Conservation (phyloP, 345 rosid species). For the Hypericum androsaemum region DNA sequence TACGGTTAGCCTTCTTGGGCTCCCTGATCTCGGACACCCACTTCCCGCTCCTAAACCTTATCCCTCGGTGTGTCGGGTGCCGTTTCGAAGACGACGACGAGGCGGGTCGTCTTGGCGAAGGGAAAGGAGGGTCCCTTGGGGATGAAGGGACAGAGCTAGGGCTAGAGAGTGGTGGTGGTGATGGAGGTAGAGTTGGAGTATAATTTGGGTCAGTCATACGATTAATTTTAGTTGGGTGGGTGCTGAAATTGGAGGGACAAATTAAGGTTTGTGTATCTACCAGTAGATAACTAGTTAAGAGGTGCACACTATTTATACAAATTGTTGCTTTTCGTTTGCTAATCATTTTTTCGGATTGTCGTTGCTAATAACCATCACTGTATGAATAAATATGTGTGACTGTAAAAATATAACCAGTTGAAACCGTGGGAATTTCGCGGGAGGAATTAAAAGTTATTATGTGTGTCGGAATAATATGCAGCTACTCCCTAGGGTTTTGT, state of each 20-base stretch:
- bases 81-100: conserved; percentile 23
- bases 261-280: neutral
- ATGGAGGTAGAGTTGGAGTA: no score
- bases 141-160: conserved; percentile 6
- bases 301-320: no score
- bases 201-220: conserved; percentile 23
- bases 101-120: conserved; percentile 3
- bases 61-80: conserved; percentile 54
- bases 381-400: no score
- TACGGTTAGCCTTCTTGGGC: conserved; percentile 71
- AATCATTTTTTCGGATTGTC: no score
- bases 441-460: no score
- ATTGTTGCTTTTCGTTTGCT: no score
- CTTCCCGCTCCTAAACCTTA: conserved; percentile 65
- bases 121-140: neutral
- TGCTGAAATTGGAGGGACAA: neutral
- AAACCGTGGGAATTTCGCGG: no score
- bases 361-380: no score
- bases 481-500: no score
- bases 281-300: neutral
- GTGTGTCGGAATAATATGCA: no score
- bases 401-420: no score
- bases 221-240: neutral
- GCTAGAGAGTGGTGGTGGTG: conserved; percentile 18
- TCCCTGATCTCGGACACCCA: conserved; percentile 96